Conservation (phyloP, 2,329 filamentous ascomycete species). For the Periconia digitata region DNA sequence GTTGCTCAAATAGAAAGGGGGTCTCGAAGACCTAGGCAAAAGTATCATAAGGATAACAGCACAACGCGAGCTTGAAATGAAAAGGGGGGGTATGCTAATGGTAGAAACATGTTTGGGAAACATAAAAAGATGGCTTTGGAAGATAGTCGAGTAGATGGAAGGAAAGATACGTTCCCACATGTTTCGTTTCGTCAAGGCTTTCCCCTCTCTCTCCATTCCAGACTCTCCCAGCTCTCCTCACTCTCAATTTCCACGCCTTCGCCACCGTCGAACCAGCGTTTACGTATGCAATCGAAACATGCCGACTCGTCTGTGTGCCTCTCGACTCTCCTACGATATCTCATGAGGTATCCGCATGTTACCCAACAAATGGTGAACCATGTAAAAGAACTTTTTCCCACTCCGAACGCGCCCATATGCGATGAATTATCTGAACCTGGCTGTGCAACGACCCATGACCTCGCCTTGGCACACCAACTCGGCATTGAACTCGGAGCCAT, state of each 20-base stretch:
- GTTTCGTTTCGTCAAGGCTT: neutral
- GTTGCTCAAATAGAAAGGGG: neutral
- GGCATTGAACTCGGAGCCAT: conserved; percentile 96
- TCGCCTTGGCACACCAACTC: conserved; percentile 99
- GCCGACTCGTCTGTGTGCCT: neutral
- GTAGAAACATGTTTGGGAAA: neutral
- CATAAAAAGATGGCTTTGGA: neutral
- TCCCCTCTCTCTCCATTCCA: neutral
- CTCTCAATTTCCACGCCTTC: neutral
- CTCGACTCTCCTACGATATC: conserved; percentile 1
- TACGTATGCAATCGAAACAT: neutral
- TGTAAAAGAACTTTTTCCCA: conserved; percentile 11
- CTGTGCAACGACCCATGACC: conserved; percentile 95
- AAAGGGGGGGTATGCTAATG: neutral
- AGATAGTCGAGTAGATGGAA: neutral
- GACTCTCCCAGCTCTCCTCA: neutral
- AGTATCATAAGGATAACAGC: neutral
- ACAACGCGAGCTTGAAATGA: neutral
- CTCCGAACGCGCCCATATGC: neutral
- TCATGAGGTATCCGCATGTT: conserved; percentile 2
- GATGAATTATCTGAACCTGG: conserved; percentile 68
- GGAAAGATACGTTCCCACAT: neutral
- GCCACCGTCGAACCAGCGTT: neutral
- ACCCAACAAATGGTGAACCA: conserved; percentile 9
- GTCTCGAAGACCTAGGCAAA: neutral